Base-by-base conservation (phyloP, 768 basidiomycete genomes). In the Tulasnella calospora region DNA sequence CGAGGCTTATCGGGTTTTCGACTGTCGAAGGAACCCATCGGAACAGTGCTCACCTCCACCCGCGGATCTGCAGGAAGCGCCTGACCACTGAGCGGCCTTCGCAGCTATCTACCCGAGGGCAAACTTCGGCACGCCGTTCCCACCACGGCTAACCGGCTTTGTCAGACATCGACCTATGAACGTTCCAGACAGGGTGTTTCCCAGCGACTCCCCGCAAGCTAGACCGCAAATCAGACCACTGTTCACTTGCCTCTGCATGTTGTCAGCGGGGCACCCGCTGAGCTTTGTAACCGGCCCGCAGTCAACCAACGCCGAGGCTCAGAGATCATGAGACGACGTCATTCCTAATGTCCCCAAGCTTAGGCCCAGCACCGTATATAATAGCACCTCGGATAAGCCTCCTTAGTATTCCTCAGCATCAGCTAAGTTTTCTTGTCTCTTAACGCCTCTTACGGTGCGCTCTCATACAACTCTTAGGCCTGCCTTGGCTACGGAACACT, bases 391-490 rank as follows among this genome's bases (percentile, higher is more conserved):
- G 30, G 61, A 12, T 67, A 35, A 35, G 61, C 33, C 33, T 9
- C 5, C 61, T 67, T 35, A 30, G 27, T 51, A 35, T 33, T 67
- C 61, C 23, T 67, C 61, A 67, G 61, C 61, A 44, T 67, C 61
- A 67, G 61, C 61, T 35, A 67, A 67, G 61, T 67, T 67, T 35
- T 15, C 61, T 67, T 35, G 33, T 33, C 61, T 67, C 61, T 35
- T 67, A 12, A 67, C 30, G 61, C 61, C 61, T 67, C 61, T 67
- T 67, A 67, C 61, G 61, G 61, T 67, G 33, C 51, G 51, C 51
- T n/a, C 51, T n/a, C 51, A 9, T n/a, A 9, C 61, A 12, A 5
- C 61, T 27, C 61, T 27, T 67, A 10, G 33, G 30, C 61, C 27
- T 10, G 5, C 17, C 19, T 67, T 35, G 33, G 61, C 61, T 35